Conservation (phyloP, 371 early-diverging fungal genomes). For the Dichotomocladium elegans region DNA sequence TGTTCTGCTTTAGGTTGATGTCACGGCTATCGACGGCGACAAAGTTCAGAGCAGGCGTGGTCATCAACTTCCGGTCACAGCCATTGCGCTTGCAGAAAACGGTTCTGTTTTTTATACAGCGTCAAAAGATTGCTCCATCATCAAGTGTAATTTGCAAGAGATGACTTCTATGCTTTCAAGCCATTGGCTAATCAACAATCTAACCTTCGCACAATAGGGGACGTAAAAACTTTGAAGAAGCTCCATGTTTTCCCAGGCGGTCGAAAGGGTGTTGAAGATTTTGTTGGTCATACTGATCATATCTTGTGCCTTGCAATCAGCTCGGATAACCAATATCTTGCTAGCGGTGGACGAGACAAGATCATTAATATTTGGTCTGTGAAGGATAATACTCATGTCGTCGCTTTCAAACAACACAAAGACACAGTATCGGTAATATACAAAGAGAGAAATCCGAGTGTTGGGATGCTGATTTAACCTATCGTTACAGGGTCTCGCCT, state of each 20-base stretch:
- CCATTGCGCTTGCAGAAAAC: constrained; percentile 69
- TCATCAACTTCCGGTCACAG: constrained; percentile 77
- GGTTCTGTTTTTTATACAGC: constrained; percentile 76
- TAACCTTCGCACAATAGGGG: constrained; percentile 37
- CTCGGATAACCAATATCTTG: constrained; percentile 78
- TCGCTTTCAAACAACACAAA: constrained; percentile 86
- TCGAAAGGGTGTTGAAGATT: constrained; percentile 69
- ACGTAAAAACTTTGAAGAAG: constrained; percentile 51
- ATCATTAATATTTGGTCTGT: constrained; percentile 91
- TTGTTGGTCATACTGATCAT: constrained; percentile 79
- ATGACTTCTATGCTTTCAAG: background rate
- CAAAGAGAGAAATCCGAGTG: background rate
- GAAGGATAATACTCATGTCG: constrained; percentile 62
- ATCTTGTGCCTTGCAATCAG: constrained; percentile 80
- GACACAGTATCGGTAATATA: constrained; percentile 75
- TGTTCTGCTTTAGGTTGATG: constrained; percentile 32
- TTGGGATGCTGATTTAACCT: background rate
- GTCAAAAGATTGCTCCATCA: constrained; percentile 86
- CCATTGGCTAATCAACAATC: background rate
- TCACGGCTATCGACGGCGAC: constrained; percentile 36
- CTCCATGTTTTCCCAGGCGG: constrained; percentile 69
- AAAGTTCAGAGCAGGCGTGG: constrained; percentile 47
- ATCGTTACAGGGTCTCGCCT: constrained; percentile 65
- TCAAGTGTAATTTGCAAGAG: constrained; percentile 63
- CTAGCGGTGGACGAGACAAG: constrained; percentile 85